Evolutionary conservation across 108 stramenopile genomes (phyloP).

Genomic region (Epithemia pelagica): DNA sequence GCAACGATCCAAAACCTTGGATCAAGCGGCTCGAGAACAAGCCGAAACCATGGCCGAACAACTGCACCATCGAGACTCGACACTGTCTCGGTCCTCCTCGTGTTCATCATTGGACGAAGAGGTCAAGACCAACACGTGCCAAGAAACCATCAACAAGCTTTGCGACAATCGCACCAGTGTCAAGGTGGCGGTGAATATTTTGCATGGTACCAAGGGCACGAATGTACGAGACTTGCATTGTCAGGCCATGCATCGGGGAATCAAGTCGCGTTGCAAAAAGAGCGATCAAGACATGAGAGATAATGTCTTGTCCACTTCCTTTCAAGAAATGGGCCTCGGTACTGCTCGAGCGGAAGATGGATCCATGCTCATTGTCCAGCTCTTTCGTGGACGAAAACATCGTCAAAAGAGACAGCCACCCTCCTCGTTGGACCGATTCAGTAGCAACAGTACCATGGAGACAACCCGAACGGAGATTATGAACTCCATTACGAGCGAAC

Average conservation of each 20-base stretch:
- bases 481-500: too few species aligned
- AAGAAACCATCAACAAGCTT: too few species aligned
- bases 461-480: too few species aligned
- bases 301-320: neutral
- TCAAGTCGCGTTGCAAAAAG: neutral
- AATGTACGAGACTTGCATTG: neutral
- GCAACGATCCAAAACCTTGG: neutral
- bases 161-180: neutral
- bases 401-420: too few species aligned
- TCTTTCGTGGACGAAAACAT: neutral
- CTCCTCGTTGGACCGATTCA: too few species aligned
- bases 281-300: neutral
- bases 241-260: neutral
- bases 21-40: neutral
- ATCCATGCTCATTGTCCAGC: neutral
- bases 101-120: neutral
- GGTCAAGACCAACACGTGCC: neutral
- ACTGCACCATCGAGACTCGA: neutral
- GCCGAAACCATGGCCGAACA: neutral
- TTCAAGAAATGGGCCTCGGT: neutral
- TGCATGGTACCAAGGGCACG: neutral
- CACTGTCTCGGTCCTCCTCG: neutral
- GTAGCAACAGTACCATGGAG: too few species aligned
- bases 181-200: neutral
- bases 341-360: neutral